Base-by-base conservation (phyloP, 2,329 filamentous ascomycete genomes). In the Fusarium lyarnte region DNA sequence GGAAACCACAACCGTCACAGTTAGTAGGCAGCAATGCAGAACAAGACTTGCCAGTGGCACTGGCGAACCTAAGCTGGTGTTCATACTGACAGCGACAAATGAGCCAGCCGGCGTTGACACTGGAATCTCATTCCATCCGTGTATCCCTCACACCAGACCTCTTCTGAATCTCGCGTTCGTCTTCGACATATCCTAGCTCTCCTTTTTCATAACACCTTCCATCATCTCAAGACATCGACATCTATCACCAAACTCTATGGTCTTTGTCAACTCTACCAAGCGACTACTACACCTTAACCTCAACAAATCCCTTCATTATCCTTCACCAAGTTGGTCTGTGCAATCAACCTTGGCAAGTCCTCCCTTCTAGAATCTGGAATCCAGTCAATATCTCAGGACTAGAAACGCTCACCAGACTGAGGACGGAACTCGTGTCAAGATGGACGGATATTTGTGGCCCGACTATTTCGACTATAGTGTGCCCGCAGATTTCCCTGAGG, bases 121-220 rank as follows among this genome's bases (percentile, higher is more conserved):
- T 33, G 29, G 29, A 29, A 23, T 49, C 16, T 13, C 27, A 29
- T 29, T 29, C 7, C 27, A 29, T 29, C 6, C 0, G 4, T 49
- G 11, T 19, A n/a, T 14, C n/a, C 6, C n/a, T 49, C 46, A 7
- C 46, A 23, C 13, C 29, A 0, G 4, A 23, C 29, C n/a, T 33
- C 29, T 49, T 33, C 46, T 33, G 0, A 7, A 19, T 14, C 6
- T 49, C 29, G 0, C 8, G 19, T 49, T 23, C 14, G 3, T 33
- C 6, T 33, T 33, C 3, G 8, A 19, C 16, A 4, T 4, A 2
- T 6, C 16, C 19, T 14, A 13, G 8, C 16, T 19, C 16, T 49
- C 3, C 0, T 3, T 2, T 3, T 10, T 19, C 45, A 47, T 13
- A n/a, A 16, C 13, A 16, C 0, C 3, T 11, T 2, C 0, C 0